A percentile compares a stretch with the other conserved stretches of the same genome.
Conservation (phyloP, 2,329 filamentous ascomycete genomes). For the Xylariaceae sp. region DNA sequence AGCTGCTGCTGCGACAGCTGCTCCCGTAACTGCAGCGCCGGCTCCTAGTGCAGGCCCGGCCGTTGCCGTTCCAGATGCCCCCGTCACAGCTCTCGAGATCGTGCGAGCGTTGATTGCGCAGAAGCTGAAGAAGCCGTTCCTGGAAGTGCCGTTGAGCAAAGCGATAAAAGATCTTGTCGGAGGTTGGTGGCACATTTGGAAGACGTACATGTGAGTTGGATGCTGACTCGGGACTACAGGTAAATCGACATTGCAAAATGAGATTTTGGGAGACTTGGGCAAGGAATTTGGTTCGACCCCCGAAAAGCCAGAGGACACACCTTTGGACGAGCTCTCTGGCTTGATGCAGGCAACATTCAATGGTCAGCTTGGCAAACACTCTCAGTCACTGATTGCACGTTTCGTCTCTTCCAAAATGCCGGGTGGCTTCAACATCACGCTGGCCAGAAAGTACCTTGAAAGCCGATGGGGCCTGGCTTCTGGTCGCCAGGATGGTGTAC, state of each 20-base stretch:
- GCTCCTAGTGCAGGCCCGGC: constrained; percentile 79
- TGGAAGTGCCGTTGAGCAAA: constrained; percentile 89
- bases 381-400: constrained; percentile 85
- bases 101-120: constrained; percentile 87
- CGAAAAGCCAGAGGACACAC: constrained; percentile 97
- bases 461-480: constrained; percentile 84
- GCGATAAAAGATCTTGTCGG: constrained; percentile 98
- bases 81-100: constrained; percentile 85
- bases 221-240: constrained; percentile 49
- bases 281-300: constrained; percentile 98
- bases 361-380: constrained; percentile 95
- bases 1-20: constrained; percentile 47
- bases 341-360: constrained; percentile 99
- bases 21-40: constrained; percentile 49
- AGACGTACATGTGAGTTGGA: not conserved
- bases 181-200: constrained; percentile 57
- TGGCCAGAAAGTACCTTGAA: constrained; percentile 92
- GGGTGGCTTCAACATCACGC: constrained; percentile 97
- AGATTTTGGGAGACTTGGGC: constrained; percentile 94
- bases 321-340: constrained; percentile 90
- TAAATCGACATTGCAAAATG: constrained; percentile 98
- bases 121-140: constrained; percentile 91
- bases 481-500: constrained; percentile 86
- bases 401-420: constrained; percentile 99
- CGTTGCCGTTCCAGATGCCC: constrained; percentile 79